Conservation (phyloP, 1,284 basidiomycete genomes). For the Singerocomus rubriflavus region DNA sequence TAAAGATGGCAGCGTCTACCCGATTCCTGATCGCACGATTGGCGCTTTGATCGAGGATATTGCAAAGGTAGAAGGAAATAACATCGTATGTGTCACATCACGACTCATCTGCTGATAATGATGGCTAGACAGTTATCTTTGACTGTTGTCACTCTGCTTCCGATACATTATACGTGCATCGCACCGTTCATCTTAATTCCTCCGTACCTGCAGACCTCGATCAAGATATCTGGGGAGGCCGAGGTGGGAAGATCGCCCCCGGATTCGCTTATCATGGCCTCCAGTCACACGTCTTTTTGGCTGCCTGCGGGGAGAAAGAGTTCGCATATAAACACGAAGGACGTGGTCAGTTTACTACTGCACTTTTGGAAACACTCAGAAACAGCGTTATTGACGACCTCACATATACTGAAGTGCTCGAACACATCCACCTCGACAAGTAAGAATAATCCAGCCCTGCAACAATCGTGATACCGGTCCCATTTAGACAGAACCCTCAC, state of each 20-base stretch:
- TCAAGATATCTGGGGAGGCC: constrained; percentile 44
- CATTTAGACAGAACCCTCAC: constrained; percentile 15
- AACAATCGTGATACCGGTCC: neutral
- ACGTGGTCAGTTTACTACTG: constrained; percentile 16
- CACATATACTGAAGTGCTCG: constrained; percentile 17
- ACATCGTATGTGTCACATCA: constrained; percentile 35
- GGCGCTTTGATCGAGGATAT: constrained; percentile 51
- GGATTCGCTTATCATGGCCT: constrained; percentile 42
- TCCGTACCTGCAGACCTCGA: constrained; percentile 48
- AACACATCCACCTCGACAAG: constrained; percentile 10
- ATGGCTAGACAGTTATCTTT: constrained; percentile 45
- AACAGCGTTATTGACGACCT: neutral
- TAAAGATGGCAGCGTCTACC: constrained; percentile 37
- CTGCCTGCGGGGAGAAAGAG: constrained; percentile 50
- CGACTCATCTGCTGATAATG: neutral
- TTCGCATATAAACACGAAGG: constrained; percentile 16
- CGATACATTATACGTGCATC: constrained; percentile 39
- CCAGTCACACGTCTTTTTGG: constrained; percentile 47
- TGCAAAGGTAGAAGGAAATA: constrained; percentile 52
- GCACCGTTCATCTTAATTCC: constrained; percentile 44
- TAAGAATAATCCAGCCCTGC: neutral
- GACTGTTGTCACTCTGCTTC: constrained; percentile 55
- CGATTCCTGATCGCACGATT: constrained; percentile 54
- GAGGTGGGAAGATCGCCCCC: constrained; percentile 27
- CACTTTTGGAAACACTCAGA: constrained; percentile 14